Evolutionary conservation across 345 rosid species (phyloP).

Genomic region (Melaleuca quinquenervia): DNA sequence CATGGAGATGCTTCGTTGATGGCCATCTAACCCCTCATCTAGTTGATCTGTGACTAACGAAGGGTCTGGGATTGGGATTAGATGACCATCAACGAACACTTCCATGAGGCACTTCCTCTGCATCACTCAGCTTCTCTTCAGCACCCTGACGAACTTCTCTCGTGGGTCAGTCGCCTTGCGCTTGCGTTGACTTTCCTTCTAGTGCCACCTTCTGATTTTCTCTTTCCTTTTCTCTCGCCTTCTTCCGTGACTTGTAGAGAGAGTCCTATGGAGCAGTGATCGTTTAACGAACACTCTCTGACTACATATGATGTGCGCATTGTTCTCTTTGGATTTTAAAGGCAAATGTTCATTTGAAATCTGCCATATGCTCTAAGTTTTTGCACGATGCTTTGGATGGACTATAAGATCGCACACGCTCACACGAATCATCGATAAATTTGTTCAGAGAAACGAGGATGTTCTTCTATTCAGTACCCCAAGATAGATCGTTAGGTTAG

Average conservation of each 20-base stretch:
- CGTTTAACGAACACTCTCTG: neutral
- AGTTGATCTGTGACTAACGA: neutral
- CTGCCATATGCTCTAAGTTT: neutral
- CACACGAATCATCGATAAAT: neutral
- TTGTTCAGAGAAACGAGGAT: neutral
- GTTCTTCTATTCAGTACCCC: neutral
- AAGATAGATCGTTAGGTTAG: neutral
- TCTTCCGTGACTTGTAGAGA: neutral
- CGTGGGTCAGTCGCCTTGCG: neutral
- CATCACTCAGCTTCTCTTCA: neutral
- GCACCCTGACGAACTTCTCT: neutral
- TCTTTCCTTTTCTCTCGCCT: neutral
- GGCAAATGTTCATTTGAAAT: neutral
- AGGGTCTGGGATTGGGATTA: neutral
- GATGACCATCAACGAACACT: constrained; percentile 2
- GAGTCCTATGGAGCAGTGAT: too few species aligned
- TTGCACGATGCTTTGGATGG: neutral
- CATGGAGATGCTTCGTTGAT: constrained; percentile 2
- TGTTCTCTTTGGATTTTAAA: neutral
- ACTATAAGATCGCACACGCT: neutral
- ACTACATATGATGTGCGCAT: neutral
- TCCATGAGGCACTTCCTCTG: neutral
- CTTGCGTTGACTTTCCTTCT: neutral
- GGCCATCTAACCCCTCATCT: neutral
- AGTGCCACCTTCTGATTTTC: neutral